Evolutionary conservation across 73 alveolate species (phyloP), one percentile per base, ranked within the genome.

Genomic region (Paramecium biaurelia): DNA sequence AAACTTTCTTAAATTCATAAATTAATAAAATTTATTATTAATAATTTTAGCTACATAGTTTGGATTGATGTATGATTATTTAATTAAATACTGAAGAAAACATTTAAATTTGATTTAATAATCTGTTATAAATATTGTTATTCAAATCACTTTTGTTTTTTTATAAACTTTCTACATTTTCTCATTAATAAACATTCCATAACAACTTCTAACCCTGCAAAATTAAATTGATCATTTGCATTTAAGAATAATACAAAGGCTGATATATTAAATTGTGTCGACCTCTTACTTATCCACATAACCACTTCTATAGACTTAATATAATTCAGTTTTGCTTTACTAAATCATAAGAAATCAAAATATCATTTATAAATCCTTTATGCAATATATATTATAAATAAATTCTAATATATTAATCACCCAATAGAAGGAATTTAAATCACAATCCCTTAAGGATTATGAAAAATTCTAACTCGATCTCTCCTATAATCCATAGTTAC

Each of bases 401-500:
- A 1, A 45, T 14, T 45, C 5, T 3, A 45, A 45, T 5, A 2
- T 47, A n/a, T n/a, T n/a, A 47, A 0, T 47, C 58, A 47, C 8
- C 58, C 58, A 47, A 47, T 47, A 2, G 18, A 15, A 47, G 58
- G 58, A 47, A 47, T 2, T 47, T 47, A 47, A 12, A 47, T 18
- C 11, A 53, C 68, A 1, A n/a, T 47, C 23, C 59, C 59, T 47
- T 47, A 4, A 2, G 20, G 0, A 47, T 47, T 47, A 47, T 47
- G 59, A 47, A 47, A 47, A 14, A 67, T 67, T 67, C 85, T 67
- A 2, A 67, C 85, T 24, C 85, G 9, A 24, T 67, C 85, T 67
- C 11, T 34, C 26, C 85, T 67, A 67, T 30, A 67, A 67, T 67
- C 85, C 85, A 67, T 67, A 34, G 85, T 67, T 28, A 67, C 85